Evolutionary conservation across 257 asterid species (phyloP), one percentile per base, ranked within the genome.

Genomic region (Ocimum tenuiflorum): DNA sequence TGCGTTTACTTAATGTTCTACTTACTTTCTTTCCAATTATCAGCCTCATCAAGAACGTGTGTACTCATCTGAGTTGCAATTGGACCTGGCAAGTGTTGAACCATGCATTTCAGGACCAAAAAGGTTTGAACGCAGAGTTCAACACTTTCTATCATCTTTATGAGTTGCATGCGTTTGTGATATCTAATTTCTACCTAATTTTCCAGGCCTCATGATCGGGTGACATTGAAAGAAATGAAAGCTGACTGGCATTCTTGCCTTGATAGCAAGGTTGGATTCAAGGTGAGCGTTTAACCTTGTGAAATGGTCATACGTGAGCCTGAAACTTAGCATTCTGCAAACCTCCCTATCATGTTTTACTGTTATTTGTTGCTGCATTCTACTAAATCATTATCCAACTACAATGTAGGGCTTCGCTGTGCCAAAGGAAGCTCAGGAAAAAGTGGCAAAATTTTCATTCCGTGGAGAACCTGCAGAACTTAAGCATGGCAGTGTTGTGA

Each of bases 61-160:
- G 6, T 91, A 91, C 75, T 85, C 98, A 61, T 86, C 98, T 46
- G 76, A 73, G 69, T 62, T 91, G 87, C 56, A 77, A 42, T 77
- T 91, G 50, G 86, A 87, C 77, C 86, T 91, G 53, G 72, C 73
- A 23, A 91, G 82, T 72, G 95, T 91, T 29, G 94, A 79, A 76
- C 96, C 98, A 38, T 86, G 96, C 69, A 55, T 91, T 75, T 88
- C 98, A 7, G 96, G 95, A 79, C 98, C 98, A 18, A 91, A 91
- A 79, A 88, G 96, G 95, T 91, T 23, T 67, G 63, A 56, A 18
- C 39, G 27, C 5, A 18, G 15, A 31, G 43, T 60, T 15, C 22
- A 62, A 29, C 56, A 4, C 50, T 33, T 48, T 19, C 39, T 7
- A 7, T 61, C 31, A 49, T 42, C 39, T 67, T 57, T 13, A 12